Evolutionary conservation across 768 basidiomycete genomes (phyloP), one percentile per base, ranked within the genome.

Genomic region (Pulveroboletus sp.): DNA sequence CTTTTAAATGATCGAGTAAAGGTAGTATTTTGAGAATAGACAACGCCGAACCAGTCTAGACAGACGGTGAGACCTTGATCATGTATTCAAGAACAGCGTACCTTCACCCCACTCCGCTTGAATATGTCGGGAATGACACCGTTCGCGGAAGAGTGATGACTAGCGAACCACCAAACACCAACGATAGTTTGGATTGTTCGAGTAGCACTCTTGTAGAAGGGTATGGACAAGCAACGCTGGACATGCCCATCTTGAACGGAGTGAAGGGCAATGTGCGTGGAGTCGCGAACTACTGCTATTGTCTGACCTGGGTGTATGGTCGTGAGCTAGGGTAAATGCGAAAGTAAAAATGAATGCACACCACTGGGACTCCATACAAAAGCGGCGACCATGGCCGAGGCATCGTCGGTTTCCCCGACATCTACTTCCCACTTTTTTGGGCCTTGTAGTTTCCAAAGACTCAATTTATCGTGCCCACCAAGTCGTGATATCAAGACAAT

Each of bases 351-450:
- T 41, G 28, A 54, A 37, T 43, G 68, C 49, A 70, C 51, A 89
- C 90, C 86, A 66, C 86, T 86, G 3, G 90, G 89, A 66, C 88
- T 89, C 90, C 89, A 93, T 11, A 79, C 79, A 30, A 92, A 60
- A 40, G 72, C 81, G 38, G 78, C 72, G 27, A 87, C 76, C 47
- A 77, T 75, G 37, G 70, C 72, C 27, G 65, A 66, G 45, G 69
- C 62, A 53, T 78, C 73, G 35, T 73, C 69, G 37, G 73, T 70
- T 32, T 63, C 56, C 28, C 78, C 79, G n/a, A 86, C 73, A 57
- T 84, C 83, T 33, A 88, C 75, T 60, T 92, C 89, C 90, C 90
- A 93, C 54, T 84, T 82, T 66, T 82, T 90, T 7, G 80, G 69
- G 15, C 89, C 88, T 56, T 85, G 82, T 65, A 83, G 79, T 58